A percentile compares a stretch with the other conserved stretches of the same genome.
phyloP scores from a whole-genome alignment of 2,329 filamentous ascomycete genomes.

The Ascosphaera acerosa region DNA sequence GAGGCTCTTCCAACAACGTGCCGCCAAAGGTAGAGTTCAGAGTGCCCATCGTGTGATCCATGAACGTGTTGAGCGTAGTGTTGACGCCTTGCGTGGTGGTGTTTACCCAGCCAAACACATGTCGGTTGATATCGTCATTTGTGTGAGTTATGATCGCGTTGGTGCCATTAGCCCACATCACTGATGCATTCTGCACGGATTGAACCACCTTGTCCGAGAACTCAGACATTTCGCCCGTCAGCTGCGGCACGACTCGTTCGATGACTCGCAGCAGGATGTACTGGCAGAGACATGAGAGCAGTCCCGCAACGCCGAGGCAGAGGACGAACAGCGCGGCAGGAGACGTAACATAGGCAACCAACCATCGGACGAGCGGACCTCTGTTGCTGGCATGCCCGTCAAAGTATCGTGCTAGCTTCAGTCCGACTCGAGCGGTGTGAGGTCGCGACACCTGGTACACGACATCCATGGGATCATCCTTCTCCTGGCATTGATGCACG shows the following conservation, averaged over 20 bases:
- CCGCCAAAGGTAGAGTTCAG: conserved; percentile 58
- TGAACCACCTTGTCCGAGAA: conserved; percentile 56
- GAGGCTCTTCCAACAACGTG: conserved; percentile 53
- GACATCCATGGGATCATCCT: conserved; percentile 61
- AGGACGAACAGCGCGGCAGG: conserved; percentile 66
- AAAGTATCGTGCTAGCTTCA: conserved; percentile 42
- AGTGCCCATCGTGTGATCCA: conserved; percentile 46
- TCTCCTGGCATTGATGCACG: conserved; percentile 28
- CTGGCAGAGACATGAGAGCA: conserved; percentile 64
- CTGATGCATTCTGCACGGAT: conserved; percentile 47
- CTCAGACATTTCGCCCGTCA: conserved; percentile 47
- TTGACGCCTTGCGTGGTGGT: conserved; percentile 66
- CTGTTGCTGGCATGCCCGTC: conserved; percentile 34
- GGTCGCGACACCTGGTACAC: conserved; percentile 72
- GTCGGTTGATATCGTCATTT: conserved; percentile 51
- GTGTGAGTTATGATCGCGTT: conserved; percentile 43
- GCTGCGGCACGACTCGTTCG: conserved; percentile 47
- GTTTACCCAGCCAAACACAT: conserved; percentile 69
- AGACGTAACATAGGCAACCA: conserved; percentile 67
- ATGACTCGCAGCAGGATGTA: conserved; percentile 49
- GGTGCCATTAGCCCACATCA: conserved; percentile 48
- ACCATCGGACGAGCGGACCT: conserved; percentile 57
- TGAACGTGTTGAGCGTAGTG: conserved; percentile 58
- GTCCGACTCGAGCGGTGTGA: conserved; percentile 43
- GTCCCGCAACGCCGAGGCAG: conserved; percentile 53